Evolutionary conservation across 352 stramenopile species (phyloP), one percentile per base, ranked within the genome.

Genomic region (Pythium aristosporum): DNA sequence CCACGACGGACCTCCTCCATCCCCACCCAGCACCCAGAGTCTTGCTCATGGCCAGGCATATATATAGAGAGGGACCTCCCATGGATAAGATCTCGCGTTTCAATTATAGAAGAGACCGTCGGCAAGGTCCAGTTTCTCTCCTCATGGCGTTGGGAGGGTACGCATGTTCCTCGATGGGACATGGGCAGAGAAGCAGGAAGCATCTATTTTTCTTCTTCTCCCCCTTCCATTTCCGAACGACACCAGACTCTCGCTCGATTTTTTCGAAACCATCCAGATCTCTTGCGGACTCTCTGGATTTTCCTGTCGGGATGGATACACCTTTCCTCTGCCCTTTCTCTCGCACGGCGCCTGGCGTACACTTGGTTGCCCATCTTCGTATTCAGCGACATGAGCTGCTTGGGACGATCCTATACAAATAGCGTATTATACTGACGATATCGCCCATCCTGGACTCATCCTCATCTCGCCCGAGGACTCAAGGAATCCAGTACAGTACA

Each of bases 301-400:
- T 50, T 50, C 25, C 39, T 9, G 34, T 21, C 23, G 30, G 55
- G 28, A 61, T 61, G 55, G 55, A 61, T 61, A 61, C 55, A 61
- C 55, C 28, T 50, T 41, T 50, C 28, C 23, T 5, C 4, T 53
- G 55, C 20, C 34, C 51, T 44, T 59, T 65, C 50, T 65, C 47
- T 65, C 25, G 18, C 41, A 20, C 41, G 13, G 25, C 8, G 16
- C 3, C 28, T 65, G 48, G 46, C 51, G 30, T 52, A 50, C 60
- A 49, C 32, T 44, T 7, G n/a, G 11, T 41, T 44, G 53, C 61
- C 48, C 61, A 67, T 67, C 61, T 46, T 34, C 53, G 61, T 61
- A 67, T 52, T 56, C 61, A 62, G 49, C 51, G 49, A 65, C 59
- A 61, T 61, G 51, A 16, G 60, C 12, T 57, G 60, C 60, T 60